Evolutionary conservation across 208 protist species (phyloP).

Genomic region (Jaenimonas drosophilae): DNA sequence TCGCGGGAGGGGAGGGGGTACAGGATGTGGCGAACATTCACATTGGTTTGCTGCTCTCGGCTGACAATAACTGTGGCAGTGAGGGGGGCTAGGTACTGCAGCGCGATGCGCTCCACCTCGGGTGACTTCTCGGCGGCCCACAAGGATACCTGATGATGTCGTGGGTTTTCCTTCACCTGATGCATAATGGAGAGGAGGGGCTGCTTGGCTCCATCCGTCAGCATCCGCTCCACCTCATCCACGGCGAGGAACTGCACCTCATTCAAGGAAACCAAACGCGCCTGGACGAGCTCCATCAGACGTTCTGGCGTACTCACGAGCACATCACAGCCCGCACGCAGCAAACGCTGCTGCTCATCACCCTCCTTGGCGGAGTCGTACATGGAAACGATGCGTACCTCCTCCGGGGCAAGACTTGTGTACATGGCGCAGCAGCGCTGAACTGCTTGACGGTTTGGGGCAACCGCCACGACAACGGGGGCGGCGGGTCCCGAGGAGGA

Average conservation of each 20-base stretch:
- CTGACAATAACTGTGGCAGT: slow-evolving; percentile 60
- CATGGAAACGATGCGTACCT: slow-evolving; percentile 36
- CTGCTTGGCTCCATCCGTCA: slow-evolving; percentile 58
- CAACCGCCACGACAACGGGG: slow-evolving; percentile 92
- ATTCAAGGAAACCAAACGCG: slow-evolving; percentile 44
- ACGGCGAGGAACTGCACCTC: slow-evolving; percentile 84
- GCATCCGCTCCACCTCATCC: slow-evolving; percentile 95
- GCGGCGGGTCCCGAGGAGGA: slow-evolving; percentile 2
- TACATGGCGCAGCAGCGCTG: slow-evolving; percentile 94
- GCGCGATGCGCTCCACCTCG: slow-evolving; percentile 48
- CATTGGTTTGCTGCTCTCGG: slow-evolving; percentile 36
- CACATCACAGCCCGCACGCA: slow-evolving; percentile 89
- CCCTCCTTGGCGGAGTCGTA: slow-evolving; percentile 87
- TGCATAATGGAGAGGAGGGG: slow-evolving; percentile 77
- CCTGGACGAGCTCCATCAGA: slow-evolving; percentile 40
- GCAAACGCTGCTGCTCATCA: slow-evolving; percentile 65
- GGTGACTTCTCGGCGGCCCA: slow-evolving; percentile 77
- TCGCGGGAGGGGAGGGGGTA: slow-evolving; percentile 34
- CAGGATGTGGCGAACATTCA: slow-evolving; percentile 43
- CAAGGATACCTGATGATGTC: slow-evolving; percentile 85
- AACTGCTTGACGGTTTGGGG: slow-evolving; percentile 95
- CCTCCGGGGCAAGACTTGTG: slow-evolving; percentile 30
- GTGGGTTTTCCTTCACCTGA: slow-evolving; percentile 26
- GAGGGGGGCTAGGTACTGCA: slow-evolving; percentile 63
- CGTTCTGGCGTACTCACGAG: slow-evolving; percentile 77